Percentiles rank a stretch among this genome's conserved stretches.
Conservation (phyloP, 208 protist genomes). For the Polymyxa betae region DNA sequence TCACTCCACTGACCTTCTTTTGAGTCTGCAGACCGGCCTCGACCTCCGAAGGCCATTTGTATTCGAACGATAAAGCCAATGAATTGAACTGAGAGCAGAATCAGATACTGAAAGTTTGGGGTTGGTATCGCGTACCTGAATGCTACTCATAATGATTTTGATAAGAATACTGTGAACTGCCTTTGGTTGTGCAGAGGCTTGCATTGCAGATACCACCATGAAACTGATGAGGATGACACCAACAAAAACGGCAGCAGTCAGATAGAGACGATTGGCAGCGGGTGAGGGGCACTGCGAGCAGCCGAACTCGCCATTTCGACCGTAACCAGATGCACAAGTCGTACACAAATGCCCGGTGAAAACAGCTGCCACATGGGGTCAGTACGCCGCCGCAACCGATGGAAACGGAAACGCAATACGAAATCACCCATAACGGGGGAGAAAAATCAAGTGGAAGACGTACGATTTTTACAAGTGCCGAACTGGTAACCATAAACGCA, state of each 20-base stretch:
- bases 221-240: not conserved
- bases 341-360: slow-evolving; percentile 29
- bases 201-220: slow-evolving; percentile 20
- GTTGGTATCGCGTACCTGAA: not conserved
- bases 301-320: slow-evolving; percentile 35
- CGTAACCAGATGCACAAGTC: slow-evolving; percentile 16
- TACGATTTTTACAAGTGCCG: not conserved
- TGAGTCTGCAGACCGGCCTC: not conserved
- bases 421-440: not conserved
- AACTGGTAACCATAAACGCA: not conserved
- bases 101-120: not conserved
- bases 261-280: not conserved
- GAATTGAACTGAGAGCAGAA: not conserved
- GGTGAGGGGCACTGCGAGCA: not conserved
- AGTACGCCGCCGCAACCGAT: not conserved
- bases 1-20: not conserved
- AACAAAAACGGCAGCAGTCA: slow-evolving; percentile 12
- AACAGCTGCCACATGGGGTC: not conserved
- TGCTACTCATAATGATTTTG: slow-evolving; percentile 43
- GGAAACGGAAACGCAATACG: not conserved
- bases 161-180: slow-evolving; percentile 43
- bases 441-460: too few species aligned
- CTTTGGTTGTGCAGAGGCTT: slow-evolving; percentile 15
- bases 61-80: slow-evolving; percentile 33
- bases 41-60: not conserved